Evolutionary conservation across 2,329 filamentous ascomycete species (phyloP).

Genomic region (Emericellopsis atlantica): DNA sequence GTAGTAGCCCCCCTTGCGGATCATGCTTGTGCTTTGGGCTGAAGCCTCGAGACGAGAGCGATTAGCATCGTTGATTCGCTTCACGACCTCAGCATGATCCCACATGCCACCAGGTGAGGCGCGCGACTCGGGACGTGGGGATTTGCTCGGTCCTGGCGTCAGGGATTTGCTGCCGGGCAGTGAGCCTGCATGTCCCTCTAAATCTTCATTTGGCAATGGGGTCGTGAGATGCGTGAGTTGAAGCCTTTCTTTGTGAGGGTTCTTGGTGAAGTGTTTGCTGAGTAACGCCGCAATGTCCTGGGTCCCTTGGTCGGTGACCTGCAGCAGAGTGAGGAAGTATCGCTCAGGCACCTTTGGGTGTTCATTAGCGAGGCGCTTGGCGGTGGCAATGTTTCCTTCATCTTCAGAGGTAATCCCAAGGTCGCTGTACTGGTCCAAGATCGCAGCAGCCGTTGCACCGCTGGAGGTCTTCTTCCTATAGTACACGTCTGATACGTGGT

Average conservation of each 20-base stretch:
- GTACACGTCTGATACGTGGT: slow-evolving; percentile 27
- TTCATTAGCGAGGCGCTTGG: slow-evolving; percentile 20
- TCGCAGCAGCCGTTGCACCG: slow-evolving; percentile 24
- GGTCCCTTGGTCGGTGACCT: slow-evolving; percentile 20
- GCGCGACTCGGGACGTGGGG: background rate
- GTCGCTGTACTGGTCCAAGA: slow-evolving; percentile 28
- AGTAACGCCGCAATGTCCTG: slow-evolving; percentile 28
- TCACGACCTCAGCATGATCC: slow-evolving; percentile 14
- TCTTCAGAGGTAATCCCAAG: slow-evolving; percentile 20
- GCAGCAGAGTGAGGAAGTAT: slow-evolving; percentile 29
- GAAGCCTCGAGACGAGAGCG: slow-evolving; percentile 18
- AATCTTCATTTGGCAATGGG: slow-evolving; percentile 18
- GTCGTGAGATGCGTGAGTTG: slow-evolving; percentile 23
- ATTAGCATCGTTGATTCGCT: slow-evolving; percentile 13
- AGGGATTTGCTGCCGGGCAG: slow-evolving; percentile 1
- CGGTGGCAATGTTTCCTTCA: slow-evolving; percentile 13
- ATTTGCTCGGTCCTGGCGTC: background rate
- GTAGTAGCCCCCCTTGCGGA: slow-evolving; percentile 50
- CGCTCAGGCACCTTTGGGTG: slow-evolving; percentile 27
- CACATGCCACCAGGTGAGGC: slow-evolving; percentile 1
- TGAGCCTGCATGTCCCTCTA: slow-evolving; percentile 8
- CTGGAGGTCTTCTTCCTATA: slow-evolving; percentile 21
- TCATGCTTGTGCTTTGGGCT: slow-evolving; percentile 25
- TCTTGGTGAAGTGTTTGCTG: slow-evolving; percentile 27
- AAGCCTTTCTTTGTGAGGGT: slow-evolving; percentile 20